Percentiles rank a stretch among this genome's conserved stretches.
These are phyloP conservation scores for Dinochytrium kinnereticum DNA, from an alignment of 371 early-diverging fungal genomes.

Conservation along the genomic window DNA sequence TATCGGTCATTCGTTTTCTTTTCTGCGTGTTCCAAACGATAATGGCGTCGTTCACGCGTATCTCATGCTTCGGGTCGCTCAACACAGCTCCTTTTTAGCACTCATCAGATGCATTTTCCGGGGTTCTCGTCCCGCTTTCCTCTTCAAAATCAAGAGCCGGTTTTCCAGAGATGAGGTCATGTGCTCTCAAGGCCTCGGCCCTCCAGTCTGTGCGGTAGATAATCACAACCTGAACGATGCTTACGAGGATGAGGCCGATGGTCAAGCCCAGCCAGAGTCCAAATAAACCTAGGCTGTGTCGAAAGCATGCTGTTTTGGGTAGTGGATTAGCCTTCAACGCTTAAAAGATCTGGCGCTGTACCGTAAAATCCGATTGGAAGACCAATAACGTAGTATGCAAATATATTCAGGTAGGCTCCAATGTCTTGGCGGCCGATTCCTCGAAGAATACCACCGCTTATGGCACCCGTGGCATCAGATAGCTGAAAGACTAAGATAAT, in stretches of 20 bases:
- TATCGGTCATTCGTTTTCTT: no score
- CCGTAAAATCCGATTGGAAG: slow-evolving; percentile 46
- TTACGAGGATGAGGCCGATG: slow-evolving; percentile 39
- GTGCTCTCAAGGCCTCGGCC: slow-evolving; percentile 38
- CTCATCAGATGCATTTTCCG: neutral
- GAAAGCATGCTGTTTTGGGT: slow-evolving; percentile 33
- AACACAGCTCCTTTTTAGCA: neutral
- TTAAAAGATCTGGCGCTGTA: neutral
- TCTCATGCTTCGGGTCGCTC: no score
- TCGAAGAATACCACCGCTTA: slow-evolving; percentile 47
- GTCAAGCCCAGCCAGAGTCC: slow-evolving; percentile 55
- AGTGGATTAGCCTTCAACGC: neutral
- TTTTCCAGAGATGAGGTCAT: neutral
- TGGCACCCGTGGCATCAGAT: slow-evolving; percentile 45
- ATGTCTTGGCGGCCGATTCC: slow-evolving; percentile 50
- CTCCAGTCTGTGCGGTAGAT: slow-evolving; percentile 43
- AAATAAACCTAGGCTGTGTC: slow-evolving; percentile 26
- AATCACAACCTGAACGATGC: slow-evolving; percentile 28
- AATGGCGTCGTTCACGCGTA: no score
- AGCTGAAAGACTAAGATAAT: slow-evolving; percentile 69
- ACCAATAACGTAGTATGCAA: slow-evolving; percentile 52
- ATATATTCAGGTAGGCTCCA: slow-evolving; percentile 49
- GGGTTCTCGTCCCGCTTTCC: slow-evolving; percentile 6
- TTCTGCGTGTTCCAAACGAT: no score
- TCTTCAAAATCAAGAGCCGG: neutral